Base-by-base conservation (phyloP, 805 yeast species). In the Zygosaccharomyces pseudorouxii region DNA sequence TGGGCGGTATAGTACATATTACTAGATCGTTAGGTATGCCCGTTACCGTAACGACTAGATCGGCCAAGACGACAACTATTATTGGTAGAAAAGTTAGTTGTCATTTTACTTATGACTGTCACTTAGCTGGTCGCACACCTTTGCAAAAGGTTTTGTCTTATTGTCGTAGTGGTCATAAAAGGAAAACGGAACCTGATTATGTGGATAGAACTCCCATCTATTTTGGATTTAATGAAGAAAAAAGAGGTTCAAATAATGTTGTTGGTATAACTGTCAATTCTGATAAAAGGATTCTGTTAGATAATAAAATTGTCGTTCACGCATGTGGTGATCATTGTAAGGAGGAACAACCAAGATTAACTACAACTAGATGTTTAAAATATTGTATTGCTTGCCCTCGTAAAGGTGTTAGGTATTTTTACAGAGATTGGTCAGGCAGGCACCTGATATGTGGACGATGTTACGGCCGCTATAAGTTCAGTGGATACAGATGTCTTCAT, bases 21-120 rank as follows among this genome's bases (percentile, higher is more conserved):
- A 71, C 74, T 19, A 71, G 77, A 50, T 75, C 79, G 8, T 58
- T 74, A 20, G 79, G 79, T 53, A 65, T 75, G 41, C 50, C 54
- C 7, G 70, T 57, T 9, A 62, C 72, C 9, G 69, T 62, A n/a
- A 52, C 63, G 3, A 55, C 64, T 14, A 58, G 64, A 37, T 62
- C 62, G 16, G 60, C 55, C 23, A 53, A 54, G 38, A 42, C 50
- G n/a, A 55, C 48, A 31, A 45, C 54, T 7, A 53, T 57, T 29
- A 54, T 46, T 31, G 63, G 57, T 14, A 54, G 55, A n/a, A 47
- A 50, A 41, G 61, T 58, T 1, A 52, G 56, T 27, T 60, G 65
- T 41, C 54, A 59, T 36, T 56, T 59, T 35, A 59, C 63, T 0
- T 60, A 53, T 23, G 65, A 60, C 20, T 59, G 63, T 44, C 52